A percentile compares a stretch with the other conserved stretches of the same genome.
These are phyloP conservation scores for Mediolabrus comicus DNA, from an alignment of 108 stramenopile genomes.

Conservation along the genomic window DNA sequence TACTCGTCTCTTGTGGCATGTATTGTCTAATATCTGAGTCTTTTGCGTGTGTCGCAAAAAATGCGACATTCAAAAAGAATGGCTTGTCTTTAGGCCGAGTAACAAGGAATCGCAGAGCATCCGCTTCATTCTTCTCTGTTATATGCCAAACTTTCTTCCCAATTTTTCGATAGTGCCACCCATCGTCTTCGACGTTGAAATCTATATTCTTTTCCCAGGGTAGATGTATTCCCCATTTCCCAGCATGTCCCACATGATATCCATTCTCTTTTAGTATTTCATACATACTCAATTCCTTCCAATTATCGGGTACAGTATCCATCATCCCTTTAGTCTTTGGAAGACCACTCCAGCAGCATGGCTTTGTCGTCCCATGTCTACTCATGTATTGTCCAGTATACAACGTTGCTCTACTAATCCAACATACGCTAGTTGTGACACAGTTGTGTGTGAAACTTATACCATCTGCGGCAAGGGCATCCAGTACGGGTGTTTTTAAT, in stretches of 20 bases:
- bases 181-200: constrained; percentile 48
- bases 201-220: constrained; percentile 26
- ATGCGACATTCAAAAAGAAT: constrained; percentile 72
- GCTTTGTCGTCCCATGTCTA: constrained; percentile 49
- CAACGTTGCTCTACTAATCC: constrained; percentile 75
- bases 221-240: constrained; percentile 54
- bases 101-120: constrained; percentile 58
- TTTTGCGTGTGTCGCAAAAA: constrained; percentile 74
- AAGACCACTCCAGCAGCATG: constrained; percentile 42
- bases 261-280: constrained; percentile 22
- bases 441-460: constrained; percentile 77
- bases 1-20: constrained; percentile 46
- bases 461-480: constrained; percentile 70
- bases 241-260: constrained; percentile 67
- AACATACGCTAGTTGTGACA: constrained; percentile 83
- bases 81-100: constrained; percentile 59
- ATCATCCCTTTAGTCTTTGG: constrained; percentile 16
- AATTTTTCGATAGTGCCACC: constrained; percentile 38
- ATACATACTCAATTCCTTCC: constrained; percentile 39
- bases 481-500: constrained; percentile 60
- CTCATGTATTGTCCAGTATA: constrained; percentile 66
- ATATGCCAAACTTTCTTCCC: constrained; percentile 48
- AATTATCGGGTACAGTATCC: constrained; percentile 22
- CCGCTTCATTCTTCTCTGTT: constrained; percentile 67
- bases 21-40: constrained; percentile 46